Evolutionary conservation across 257 asterid species (phyloP).

Genomic region (Fraxinus excelsior): DNA sequence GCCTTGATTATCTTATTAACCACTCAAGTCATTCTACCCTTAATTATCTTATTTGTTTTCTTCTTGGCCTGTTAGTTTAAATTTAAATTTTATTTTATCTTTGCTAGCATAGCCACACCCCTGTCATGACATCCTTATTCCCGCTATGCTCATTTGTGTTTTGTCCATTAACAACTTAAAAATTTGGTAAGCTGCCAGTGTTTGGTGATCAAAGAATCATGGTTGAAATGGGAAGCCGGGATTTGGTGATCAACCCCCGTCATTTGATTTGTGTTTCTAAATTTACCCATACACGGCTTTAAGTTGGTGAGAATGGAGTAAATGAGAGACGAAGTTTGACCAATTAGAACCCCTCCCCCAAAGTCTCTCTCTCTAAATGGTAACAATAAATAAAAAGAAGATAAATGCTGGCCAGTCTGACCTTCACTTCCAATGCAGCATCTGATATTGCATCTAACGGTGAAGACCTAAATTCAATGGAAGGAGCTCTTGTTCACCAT

Average conservation of each 20-base stretch:
- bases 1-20: too few species aligned
- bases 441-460: constrained; percentile 39
- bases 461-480: constrained; percentile 27
- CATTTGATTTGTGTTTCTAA: too few species aligned
- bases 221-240: not conserved
- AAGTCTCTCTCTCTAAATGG: not conserved
- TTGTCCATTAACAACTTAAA: not conserved
- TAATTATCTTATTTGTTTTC: not conserved
- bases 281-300: not conserved
- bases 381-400: too few species aligned
- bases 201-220: too few species aligned
- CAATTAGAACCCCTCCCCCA: not conserved
- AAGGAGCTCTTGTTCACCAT: constrained; percentile 41
- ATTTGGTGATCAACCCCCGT: not conserved
- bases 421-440: constrained; percentile 38
- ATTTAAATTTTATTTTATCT: not conserved
- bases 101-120: not conserved
- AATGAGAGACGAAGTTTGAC: not conserved
- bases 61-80: not conserved
- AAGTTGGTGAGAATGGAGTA: not conserved
- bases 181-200: too few species aligned
- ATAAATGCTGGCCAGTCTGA: not conserved
- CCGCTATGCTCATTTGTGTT: not conserved
- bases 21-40: not conserved
- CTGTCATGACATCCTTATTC: not conserved